A percentile compares a stretch with the other conserved stretches of the same genome.
These are phyloP conservation scores for Calonectria hawksworthii DNA, from an alignment of 2,329 filamentous ascomycete genomes.

Conservation along the genomic window DNA sequence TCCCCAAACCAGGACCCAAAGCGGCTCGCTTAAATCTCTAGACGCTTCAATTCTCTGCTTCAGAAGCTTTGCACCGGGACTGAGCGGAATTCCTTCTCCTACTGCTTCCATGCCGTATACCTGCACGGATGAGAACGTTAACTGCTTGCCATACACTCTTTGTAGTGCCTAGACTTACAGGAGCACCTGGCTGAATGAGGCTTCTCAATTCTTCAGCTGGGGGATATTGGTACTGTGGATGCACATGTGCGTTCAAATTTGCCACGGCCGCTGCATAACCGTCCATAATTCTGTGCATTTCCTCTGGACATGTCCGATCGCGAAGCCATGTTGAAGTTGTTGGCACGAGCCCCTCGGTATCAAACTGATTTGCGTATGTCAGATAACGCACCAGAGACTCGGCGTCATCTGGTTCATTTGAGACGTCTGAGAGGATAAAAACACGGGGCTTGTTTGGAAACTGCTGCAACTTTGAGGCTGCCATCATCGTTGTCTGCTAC, in stretches of 20 bases:
- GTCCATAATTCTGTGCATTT: constrained; percentile 57
- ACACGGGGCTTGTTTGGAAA: constrained; percentile 16
- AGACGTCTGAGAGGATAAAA: constrained; percentile 17
- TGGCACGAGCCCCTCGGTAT: constrained; percentile 7
- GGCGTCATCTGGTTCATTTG: constrained; percentile 23
- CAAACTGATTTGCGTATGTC: constrained; percentile 16
- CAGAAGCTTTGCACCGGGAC: constrained; percentile 58
- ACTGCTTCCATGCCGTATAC: constrained; percentile 50
- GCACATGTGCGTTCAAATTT: constrained; percentile 62
- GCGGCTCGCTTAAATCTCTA: constrained; percentile 31
- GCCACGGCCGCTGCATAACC: constrained; percentile 57
- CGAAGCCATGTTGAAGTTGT: constrained; percentile 11
- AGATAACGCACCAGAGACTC: constrained; percentile 23
- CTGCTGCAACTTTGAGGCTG: background rate
- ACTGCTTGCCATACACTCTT: too few species aligned
- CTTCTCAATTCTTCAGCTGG: constrained; percentile 43
- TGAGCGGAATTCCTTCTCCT: constrained; percentile 44
- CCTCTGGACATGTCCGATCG: constrained; percentile 51
- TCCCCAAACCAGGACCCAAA: constrained; percentile 63
- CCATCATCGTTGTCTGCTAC: background rate
- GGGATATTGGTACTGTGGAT: constrained; percentile 56
- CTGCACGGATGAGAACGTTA: background rate
- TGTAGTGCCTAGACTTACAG: background rate
- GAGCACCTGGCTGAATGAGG: background rate
- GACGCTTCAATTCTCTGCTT: constrained; percentile 27